Evolutionary conservation across 345 rosid species (phyloP).

Genomic region (Boechera stricta): DNA sequence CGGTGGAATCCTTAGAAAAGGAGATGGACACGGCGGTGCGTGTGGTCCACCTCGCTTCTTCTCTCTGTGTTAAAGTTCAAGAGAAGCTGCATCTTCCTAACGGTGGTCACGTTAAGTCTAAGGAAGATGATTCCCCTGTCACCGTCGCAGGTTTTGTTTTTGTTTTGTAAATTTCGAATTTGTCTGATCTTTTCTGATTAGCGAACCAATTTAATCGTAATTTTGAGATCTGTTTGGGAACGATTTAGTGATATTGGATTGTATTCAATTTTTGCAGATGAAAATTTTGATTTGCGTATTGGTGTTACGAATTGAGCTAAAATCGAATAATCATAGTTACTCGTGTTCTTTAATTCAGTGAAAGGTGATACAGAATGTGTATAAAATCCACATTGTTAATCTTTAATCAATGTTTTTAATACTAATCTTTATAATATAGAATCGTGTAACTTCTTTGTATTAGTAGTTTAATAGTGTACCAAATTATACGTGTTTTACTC

Average conservation of each 20-base stretch:
- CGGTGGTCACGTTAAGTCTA: constrained; percentile 57
- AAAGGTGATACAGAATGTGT: constrained; percentile 14
- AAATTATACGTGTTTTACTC: background rate
- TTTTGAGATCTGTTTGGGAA: constrained; percentile 29
- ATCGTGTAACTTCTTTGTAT: background rate
- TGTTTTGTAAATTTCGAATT: background rate
- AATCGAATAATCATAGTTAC: background rate
- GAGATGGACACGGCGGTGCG: constrained; percentile 87
- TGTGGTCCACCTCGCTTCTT: constrained; percentile 78
- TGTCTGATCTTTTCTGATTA: background rate
- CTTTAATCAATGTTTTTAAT: background rate
- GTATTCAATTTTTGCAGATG: background rate
- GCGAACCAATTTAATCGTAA: constrained; percentile 5
- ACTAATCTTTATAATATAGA: background rate
- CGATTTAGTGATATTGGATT: background rate
- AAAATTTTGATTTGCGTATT: background rate
- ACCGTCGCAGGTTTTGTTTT: constrained; percentile 73
- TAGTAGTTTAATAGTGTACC: background rate
- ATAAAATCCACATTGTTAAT: background rate
- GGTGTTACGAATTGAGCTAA: background rate
- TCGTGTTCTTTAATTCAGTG: background rate
- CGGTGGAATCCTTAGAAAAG: constrained; percentile 35
- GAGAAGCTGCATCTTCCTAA: constrained; percentile 54
- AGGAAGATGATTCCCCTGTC: constrained; percentile 91
- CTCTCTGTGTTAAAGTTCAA: constrained; percentile 81